Percentiles rank a stretch among this genome's conserved stretches.
phyloP scores from a whole-genome alignment of 371 early-diverging fungal species.

The Syncephalis fuscata region DNA sequence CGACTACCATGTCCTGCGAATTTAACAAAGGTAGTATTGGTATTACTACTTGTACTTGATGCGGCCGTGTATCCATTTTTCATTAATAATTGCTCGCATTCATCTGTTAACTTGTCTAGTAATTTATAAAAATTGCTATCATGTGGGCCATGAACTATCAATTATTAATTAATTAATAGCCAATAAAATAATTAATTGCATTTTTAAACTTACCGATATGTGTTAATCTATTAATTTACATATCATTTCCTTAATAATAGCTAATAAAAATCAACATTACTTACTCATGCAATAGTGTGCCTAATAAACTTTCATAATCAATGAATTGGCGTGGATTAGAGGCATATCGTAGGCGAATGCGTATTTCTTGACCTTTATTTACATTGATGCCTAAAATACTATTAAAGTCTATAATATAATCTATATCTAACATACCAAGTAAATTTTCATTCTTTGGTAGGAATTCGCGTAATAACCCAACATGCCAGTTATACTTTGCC shows the following conservation, averaged over 20 bases:
- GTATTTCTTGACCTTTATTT: constrained; percentile 33
- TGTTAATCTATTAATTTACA: too few relatives aligned
- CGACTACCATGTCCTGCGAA: background rate
- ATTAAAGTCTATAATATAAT: background rate
- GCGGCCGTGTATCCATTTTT: constrained; percentile 28
- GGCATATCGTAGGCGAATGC: constrained; percentile 30
- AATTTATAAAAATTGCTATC: constrained; percentile 37
- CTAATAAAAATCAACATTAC: constrained; percentile 1
- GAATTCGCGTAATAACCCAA: constrained; percentile 31
- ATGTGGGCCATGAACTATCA: constrained; percentile 48
- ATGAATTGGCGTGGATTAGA: constrained; percentile 24
- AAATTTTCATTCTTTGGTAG: constrained; percentile 29
- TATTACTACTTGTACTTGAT: constrained; percentile 3
- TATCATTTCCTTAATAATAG: too few relatives aligned
- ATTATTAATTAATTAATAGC: too few relatives aligned
- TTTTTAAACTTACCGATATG: too few relatives aligned
- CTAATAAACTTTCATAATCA: constrained; percentile 33
- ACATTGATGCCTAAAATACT: constrained; percentile 29
- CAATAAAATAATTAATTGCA: too few relatives aligned
- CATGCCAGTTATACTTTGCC: constrained; percentile 31
- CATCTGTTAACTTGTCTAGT: constrained; percentile 28
- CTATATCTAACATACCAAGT: constrained; percentile 13
- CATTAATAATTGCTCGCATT: constrained; percentile 33
- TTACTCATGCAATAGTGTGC: constrained; percentile 48
- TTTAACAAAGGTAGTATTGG: background rate